A percentile compares a stretch with the other conserved stretches of the same genome.
These are phyloP conservation scores for Cladosporium cucumerinum DNA, from an alignment of 2,329 filamentous ascomycete genomes.

Conservation along the genomic window DNA sequence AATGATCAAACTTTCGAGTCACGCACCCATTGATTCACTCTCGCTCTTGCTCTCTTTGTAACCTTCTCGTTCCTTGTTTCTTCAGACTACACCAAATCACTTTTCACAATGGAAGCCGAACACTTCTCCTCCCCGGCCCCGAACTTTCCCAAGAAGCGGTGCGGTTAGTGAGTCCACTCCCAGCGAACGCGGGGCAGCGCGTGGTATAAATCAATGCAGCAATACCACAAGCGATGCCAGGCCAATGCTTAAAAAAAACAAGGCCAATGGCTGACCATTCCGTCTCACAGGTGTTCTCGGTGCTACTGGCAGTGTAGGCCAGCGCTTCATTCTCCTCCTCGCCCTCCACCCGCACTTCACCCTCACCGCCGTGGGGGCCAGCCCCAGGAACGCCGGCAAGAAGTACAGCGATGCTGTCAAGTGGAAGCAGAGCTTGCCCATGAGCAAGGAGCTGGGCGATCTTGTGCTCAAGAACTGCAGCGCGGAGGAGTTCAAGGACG, in stretches of 20 bases:
- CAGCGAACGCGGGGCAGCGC: conserved; percentile 29
- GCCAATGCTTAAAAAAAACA: background rate
- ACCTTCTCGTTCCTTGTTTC: background rate
- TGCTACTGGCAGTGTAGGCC: conserved; percentile 89
- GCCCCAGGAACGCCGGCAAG: conserved; percentile 84
- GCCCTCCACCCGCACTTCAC: conserved; percentile 82
- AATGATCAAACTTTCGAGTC: conserved; percentile 7
- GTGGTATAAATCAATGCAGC: background rate
- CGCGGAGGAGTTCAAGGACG: conserved; percentile 78
- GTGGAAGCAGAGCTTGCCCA: conserved; percentile 89
- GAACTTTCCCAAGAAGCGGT: conserved; percentile 51
- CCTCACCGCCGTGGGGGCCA: conserved; percentile 86
- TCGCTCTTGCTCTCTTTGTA: background rate
- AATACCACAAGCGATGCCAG: background rate
- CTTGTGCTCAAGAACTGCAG: conserved; percentile 83
- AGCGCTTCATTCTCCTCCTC: conserved; percentile 91
- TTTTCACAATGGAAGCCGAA: conserved; percentile 41
- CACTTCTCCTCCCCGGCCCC: conserved; percentile 36
- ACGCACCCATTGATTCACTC: background rate
- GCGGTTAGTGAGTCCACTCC: conserved; percentile 41
- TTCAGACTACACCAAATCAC: background rate
- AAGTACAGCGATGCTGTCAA: conserved; percentile 89
- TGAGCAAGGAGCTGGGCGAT: conserved; percentile 71
- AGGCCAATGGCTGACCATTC: conserved; percentile 10
- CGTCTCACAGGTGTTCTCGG: conserved; percentile 63